Evolutionary conservation across 2,329 filamentous ascomycete genomes (phyloP).

Genomic region (Ceratocystiopsis minuta): DNA sequence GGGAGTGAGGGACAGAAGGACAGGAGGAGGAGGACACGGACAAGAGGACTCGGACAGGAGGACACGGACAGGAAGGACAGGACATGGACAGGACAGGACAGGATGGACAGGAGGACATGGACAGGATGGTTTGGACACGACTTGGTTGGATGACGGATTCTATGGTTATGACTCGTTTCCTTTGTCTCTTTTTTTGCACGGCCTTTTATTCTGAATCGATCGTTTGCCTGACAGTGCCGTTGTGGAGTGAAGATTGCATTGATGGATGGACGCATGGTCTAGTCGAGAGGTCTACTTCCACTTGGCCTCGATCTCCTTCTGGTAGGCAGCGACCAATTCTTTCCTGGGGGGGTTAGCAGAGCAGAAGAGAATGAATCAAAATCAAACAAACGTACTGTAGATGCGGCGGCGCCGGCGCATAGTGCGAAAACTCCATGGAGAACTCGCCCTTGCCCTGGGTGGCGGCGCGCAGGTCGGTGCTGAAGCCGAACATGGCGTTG

Average conservation of each 20-base stretch:
- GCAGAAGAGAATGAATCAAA: background rate
- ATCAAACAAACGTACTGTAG: slow-evolving; percentile 47
- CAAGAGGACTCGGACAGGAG: background rate
- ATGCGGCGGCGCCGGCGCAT: slow-evolving; percentile 69
- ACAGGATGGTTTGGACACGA: no score
- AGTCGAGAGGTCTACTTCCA: slow-evolving; percentile 21
- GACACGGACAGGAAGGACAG: background rate
- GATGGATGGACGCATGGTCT: slow-evolving; percentile 14
- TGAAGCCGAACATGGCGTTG: slow-evolving; percentile 97
- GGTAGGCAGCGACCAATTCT: slow-evolving; percentile 39
- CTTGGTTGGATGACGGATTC: no score
- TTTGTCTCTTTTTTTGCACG: no score
- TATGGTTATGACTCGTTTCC: no score
- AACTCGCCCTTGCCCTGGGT: slow-evolving; percentile 99
- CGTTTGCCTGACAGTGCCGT: no score
- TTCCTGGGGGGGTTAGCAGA: slow-evolving; percentile 25
- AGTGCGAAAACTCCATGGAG: slow-evolving; percentile 97
- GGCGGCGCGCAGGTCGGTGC: slow-evolving; percentile 71
- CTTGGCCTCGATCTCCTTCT: slow-evolving; percentile 40
- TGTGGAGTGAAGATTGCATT: slow-evolving; percentile 8
- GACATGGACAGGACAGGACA: background rate
- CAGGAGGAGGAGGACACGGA: background rate
- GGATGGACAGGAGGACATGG: background rate
- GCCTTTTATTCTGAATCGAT: no score
- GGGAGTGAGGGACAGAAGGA: slow-evolving; percentile 8